Evolutionary conservation across 106 monocot species (phyloP).

Genomic region (Allium fistulosum): DNA sequence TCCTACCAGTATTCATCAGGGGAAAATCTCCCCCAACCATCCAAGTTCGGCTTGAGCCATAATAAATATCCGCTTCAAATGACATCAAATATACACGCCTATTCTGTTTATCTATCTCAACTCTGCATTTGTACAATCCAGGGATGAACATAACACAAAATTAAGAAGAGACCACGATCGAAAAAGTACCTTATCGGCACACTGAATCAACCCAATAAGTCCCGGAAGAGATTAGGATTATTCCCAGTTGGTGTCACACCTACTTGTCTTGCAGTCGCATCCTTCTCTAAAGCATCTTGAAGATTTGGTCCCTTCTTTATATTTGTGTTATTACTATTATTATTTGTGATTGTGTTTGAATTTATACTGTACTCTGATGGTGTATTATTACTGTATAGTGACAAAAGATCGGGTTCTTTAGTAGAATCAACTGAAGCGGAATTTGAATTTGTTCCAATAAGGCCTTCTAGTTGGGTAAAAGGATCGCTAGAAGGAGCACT

Average conservation of each 20-base stretch:
- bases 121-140: background rate
- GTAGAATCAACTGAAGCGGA: constrained; percentile 4
- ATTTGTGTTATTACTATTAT: no score
- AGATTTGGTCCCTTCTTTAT: constrained; percentile 65
- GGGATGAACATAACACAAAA: background rate
- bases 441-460: constrained; percentile 34
- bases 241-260: constrained; percentile 78
- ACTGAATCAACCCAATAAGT: constrained; percentile 56
- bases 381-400: constrained; percentile 17
- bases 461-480: constrained; percentile 81
- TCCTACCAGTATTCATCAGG: background rate
- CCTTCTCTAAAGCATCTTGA: constrained; percentile 71
- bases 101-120: background rate
- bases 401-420: constrained; percentile 53
- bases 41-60: background rate
- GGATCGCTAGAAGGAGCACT: constrained; percentile 46
- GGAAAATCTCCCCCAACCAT: background rate
- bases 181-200: background rate
- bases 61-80: background rate
- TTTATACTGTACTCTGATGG: constrained; percentile 7
- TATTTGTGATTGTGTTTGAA: constrained; percentile 4
- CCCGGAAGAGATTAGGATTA: constrained; percentile 82
- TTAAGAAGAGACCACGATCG: background rate
- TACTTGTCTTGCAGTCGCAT: constrained; percentile 71
- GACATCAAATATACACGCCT: background rate